phyloP scores from a whole-genome alignment of 768 basidiomycete genomes.

The Leccinum aurantiacum region DNA sequence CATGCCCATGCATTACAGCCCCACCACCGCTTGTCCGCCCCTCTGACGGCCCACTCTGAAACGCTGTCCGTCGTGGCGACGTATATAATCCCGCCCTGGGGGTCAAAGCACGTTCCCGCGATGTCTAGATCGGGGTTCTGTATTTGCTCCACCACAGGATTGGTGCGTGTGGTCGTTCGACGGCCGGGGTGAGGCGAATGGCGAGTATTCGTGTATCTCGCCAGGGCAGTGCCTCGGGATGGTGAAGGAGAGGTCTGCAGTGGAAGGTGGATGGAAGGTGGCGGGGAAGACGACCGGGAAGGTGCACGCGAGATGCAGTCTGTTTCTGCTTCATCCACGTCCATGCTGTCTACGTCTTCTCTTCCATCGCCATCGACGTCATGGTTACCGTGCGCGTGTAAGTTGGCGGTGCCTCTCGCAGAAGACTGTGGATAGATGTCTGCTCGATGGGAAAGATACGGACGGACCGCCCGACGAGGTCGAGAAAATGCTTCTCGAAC shows the following conservation, averaged over 20 bases:
- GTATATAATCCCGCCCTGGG: conserved; percentile 64
- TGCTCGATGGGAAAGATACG: conserved; percentile 29
- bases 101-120: conserved; percentile 75
- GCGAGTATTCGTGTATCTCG: conserved; percentile 21
- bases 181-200: conserved; percentile 19
- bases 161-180: conserved; percentile 15
- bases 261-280: conserved; percentile 36
- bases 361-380: conserved; percentile 29
- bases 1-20: conserved; percentile 46
- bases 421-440: conserved; percentile 27
- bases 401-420: conserved; percentile 14
- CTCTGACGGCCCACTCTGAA: conserved; percentile 75
- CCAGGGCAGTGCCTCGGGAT: conserved; percentile 19
- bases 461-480: conserved; percentile 46
- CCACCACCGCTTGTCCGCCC: conserved; percentile 77
- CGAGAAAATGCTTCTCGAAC: conserved; percentile 54
- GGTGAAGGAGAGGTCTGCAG: conserved; percentile 25
- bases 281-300: conserved; percentile 50
- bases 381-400: conserved; percentile 19
- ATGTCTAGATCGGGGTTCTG: conserved; percentile 45
- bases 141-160: conserved; percentile 10
- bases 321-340: conserved; percentile 48
- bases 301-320: conserved; percentile 56
- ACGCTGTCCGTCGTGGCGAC: conserved; percentile 64
- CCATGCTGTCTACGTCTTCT: conserved; percentile 45